Percentiles rank a stretch among this genome's conserved stretches.
Conservation (phyloP, 2,329 filamentous ascomycete genomes). For the Cryphonectria radicalis region DNA sequence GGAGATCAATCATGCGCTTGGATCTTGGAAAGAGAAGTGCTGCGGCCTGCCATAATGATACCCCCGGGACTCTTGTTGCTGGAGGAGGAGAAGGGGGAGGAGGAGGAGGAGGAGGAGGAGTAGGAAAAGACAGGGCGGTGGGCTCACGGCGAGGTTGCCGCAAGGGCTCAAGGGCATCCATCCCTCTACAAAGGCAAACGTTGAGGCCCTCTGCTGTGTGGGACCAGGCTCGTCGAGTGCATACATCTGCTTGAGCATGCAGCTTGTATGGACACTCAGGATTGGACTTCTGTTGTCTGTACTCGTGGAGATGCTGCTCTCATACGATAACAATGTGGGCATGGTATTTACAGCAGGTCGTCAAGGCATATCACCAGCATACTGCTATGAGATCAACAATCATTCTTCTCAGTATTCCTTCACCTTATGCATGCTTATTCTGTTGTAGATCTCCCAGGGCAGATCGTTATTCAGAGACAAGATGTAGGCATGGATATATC, state of each 20-base stretch:
- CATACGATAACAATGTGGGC: neutral
- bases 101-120: constrained; percentile 2
- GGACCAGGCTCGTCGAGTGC: neutral
- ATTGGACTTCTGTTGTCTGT: neutral
- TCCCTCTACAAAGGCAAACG: neutral
- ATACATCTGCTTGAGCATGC: neutral
- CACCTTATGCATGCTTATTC: neutral
- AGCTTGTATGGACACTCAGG: neutral
- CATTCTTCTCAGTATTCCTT: neutral
- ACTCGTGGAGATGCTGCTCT: neutral
- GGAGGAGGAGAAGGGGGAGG: neutral
- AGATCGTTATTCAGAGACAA: neutral
- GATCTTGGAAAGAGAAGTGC: neutral
- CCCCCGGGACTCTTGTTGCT: constrained; percentile 15
- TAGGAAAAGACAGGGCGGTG: neutral
- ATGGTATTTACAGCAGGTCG: neutral
- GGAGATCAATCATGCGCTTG: constrained; percentile 8
- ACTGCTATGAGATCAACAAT: neutral
- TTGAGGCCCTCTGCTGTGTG: neutral
- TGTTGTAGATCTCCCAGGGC: neutral
- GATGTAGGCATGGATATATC: too few species aligned
- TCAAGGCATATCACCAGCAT: neutral
- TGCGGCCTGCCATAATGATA: constrained; percentile 19
- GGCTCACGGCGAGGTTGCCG: neutral
- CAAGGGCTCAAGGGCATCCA: neutral